phyloP scores from a whole-genome alignment of 2,329 filamentous ascomycete species.

The Lasiodiplodia theobromae region DNA sequence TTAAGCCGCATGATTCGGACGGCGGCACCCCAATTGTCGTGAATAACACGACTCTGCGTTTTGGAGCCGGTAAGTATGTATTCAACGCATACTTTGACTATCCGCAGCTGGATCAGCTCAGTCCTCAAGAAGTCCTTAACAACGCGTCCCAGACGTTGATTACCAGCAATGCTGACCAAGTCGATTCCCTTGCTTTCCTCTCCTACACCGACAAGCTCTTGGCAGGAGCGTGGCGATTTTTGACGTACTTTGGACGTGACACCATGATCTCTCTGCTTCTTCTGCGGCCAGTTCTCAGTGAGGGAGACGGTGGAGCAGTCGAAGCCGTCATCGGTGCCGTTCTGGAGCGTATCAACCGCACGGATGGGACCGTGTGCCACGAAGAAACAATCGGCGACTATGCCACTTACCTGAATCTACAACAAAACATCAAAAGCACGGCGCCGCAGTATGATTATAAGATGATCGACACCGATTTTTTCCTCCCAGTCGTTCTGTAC shows the following conservation, averaged over 20 bases:
- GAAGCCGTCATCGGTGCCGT: slow-evolving; percentile 69
- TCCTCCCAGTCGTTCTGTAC: slow-evolving; percentile 64
- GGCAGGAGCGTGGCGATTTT: slow-evolving; percentile 70
- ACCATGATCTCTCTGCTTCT: slow-evolving; percentile 68
- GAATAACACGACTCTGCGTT: slow-evolving; percentile 52
- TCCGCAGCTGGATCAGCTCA: slow-evolving; percentile 65
- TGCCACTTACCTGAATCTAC: slow-evolving; percentile 65
- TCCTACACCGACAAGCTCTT: slow-evolving; percentile 69
- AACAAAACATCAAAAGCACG: slow-evolving; percentile 61
- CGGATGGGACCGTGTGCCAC: slow-evolving; percentile 68
- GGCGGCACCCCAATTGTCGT: slow-evolving; percentile 31
- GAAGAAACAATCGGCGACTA: slow-evolving; percentile 73
- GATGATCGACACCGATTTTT: slow-evolving; percentile 70
- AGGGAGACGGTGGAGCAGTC: slow-evolving; percentile 61
- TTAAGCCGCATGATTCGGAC: slow-evolving; percentile 47
- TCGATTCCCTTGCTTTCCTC: slow-evolving; percentile 65
- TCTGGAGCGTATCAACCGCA: slow-evolving; percentile 66
- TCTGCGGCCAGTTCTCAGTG: slow-evolving; percentile 64
- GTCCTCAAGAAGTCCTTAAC: slow-evolving; percentile 59
- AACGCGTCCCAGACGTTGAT: slow-evolving; percentile 56
- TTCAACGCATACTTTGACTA: slow-evolving; percentile 69
- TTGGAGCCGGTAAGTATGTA: slow-evolving; percentile 62
- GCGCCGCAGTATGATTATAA: slow-evolving; percentile 64
- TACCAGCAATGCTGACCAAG: slow-evolving; percentile 54
- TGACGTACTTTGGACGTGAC: slow-evolving; percentile 73